These are phyloP conservation scores for Chlamydomonas schloesseri DNA, from an alignment of 139 green algal genomes.

Conservation along the genomic window DNA sequence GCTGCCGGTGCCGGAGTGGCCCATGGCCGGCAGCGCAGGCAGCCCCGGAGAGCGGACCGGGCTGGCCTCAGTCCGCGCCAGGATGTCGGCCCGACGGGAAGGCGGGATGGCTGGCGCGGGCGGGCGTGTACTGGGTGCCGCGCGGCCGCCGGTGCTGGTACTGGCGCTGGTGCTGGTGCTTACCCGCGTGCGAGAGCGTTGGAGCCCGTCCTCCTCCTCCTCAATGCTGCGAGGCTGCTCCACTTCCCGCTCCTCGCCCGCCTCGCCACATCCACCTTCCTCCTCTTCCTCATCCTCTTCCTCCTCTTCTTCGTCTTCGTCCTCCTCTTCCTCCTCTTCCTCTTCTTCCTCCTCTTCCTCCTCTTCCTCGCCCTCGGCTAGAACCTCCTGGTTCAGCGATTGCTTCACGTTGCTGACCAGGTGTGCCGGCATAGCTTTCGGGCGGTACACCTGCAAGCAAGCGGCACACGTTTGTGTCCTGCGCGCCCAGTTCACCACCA, in stretches of 20 bases:
- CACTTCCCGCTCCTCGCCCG: not conserved
- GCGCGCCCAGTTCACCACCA: no score
- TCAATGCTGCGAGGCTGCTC: no score
- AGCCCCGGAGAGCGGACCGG: no score
- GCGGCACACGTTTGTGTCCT: no score
- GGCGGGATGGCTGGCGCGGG: no score
- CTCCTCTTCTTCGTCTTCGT: conserved; percentile 37
- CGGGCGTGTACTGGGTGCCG: no score
- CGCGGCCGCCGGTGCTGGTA: not conserved
- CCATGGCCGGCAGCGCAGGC: no score
- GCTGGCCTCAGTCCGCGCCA: no score
- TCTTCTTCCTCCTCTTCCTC: conserved; percentile 44
- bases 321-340: conserved; percentile 16
- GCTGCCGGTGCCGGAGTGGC: no score
- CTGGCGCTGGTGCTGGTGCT: not conserved
- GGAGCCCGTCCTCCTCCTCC: not conserved
- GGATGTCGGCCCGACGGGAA: no score
- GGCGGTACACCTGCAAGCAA: conserved; percentile 57
- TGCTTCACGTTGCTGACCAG: conserved; percentile 55
- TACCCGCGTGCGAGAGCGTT: conserved; percentile 11
- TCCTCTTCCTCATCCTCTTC: conserved; percentile 34
- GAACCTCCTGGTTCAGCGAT: conserved; percentile 7
- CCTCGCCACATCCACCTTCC: not conserved
- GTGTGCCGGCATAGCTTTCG: conserved; percentile 48
- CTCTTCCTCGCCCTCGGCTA: conserved; percentile 40